A percentile compares a stretch with the other conserved stretches of the same genome.
Conservation (phyloP, 495 filamentous ascomycete species). For the Trichoderma parareesei region DNA sequence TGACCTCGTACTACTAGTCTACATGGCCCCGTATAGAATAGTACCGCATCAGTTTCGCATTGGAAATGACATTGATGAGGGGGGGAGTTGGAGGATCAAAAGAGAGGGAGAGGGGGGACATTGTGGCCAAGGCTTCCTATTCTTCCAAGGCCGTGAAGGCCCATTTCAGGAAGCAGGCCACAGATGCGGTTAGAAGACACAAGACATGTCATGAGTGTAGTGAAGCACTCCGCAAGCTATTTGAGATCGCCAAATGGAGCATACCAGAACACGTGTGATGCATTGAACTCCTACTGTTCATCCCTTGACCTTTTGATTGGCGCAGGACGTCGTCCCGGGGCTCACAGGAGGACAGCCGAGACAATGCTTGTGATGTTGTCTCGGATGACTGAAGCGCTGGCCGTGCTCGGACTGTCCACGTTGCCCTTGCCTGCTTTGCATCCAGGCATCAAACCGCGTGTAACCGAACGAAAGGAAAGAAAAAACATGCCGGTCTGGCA, state of each 20-base stretch:
- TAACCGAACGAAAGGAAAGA: too few species aligned
- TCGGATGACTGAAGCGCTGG: too few species aligned
- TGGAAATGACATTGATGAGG: constrained; percentile 3
- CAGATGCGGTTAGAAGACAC: background rate
- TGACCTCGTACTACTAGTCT: background rate
- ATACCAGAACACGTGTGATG: too few species aligned
- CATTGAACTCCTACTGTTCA: too few species aligned
- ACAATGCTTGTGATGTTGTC: too few species aligned
- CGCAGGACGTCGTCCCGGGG: too few species aligned
- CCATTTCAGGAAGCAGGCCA: background rate
- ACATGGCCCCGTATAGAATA: background rate
- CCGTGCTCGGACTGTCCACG: too few species aligned
- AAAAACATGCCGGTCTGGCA: too few species aligned
- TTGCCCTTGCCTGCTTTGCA: too few species aligned
- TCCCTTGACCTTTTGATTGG: too few species aligned
- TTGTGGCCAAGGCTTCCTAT: background rate
- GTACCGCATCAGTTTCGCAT: background rate
- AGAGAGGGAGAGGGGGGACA: background rate
- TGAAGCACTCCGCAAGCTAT: background rate
- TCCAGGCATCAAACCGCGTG: too few species aligned
- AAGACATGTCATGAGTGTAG: background rate
- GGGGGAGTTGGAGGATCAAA: background rate
- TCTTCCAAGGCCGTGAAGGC: background rate
- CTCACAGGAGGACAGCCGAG: too few species aligned
- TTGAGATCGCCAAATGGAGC: background rate